phyloP scores from a whole-genome alignment of 257 asterid species.

The Jasminum sambac region DNA sequence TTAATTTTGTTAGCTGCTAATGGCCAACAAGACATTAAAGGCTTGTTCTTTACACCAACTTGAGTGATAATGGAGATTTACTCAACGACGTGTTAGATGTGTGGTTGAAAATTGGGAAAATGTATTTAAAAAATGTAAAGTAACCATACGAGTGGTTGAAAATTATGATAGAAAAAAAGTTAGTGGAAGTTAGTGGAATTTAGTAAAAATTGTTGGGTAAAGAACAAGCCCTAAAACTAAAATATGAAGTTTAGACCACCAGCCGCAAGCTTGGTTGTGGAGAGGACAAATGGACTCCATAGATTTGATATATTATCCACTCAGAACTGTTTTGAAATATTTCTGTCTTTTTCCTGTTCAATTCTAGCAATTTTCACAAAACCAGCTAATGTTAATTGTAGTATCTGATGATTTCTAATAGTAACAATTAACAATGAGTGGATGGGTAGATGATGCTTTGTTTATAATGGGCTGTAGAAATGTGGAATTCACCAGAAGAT shows the following conservation, averaged over 20 bases:
- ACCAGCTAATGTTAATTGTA: not conserved
- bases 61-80: too few species aligned
- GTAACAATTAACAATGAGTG: conserved; percentile 3
- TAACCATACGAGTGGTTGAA: too few species aligned
- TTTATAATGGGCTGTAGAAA: not conserved
- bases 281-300: not conserved
- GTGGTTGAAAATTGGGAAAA: too few species aligned
- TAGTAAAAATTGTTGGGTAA: too few species aligned
- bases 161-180: too few species aligned
- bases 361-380: not conserved
- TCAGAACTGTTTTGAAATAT: not conserved
- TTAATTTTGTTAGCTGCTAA: not conserved
- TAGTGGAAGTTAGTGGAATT: too few species aligned
- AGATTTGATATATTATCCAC: not conserved
- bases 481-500: not conserved
- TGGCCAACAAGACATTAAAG: not conserved
- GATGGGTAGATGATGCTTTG: not conserved
- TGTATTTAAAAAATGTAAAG: too few species aligned
- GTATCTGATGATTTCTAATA: not conserved
- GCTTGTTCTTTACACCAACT: too few species aligned
- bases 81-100: too few species aligned
- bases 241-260: not conserved
- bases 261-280: not conserved
- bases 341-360: not conserved
- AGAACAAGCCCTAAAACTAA: too few species aligned